Conservation (phyloP, 2,329 filamentous ascomycete genomes). For the Colletotrichum sp. region DNA sequence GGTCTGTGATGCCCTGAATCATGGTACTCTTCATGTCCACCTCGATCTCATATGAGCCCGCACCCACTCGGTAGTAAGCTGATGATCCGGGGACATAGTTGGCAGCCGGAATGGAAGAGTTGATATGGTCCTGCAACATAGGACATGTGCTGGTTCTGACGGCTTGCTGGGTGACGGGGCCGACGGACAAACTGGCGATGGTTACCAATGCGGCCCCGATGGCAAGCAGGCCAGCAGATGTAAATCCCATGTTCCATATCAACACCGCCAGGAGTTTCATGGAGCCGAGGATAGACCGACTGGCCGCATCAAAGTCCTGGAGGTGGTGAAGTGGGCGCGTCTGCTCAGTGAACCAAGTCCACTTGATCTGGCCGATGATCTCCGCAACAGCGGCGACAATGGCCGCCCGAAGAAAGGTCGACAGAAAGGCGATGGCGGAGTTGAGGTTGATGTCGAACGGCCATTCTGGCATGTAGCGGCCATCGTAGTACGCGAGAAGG, state of each 20-base stretch:
- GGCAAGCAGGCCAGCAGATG: conserved; percentile 17
- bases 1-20: conserved; percentile 31
- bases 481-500: conserved; percentile 5
- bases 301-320: conserved; percentile 34
- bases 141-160: conserved; percentile 25
- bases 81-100: conserved; percentile 21
- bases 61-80: conserved; percentile 23
- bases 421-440: conserved; percentile 23
- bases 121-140: background rate
- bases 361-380: conserved; percentile 36
- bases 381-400: conserved; percentile 31
- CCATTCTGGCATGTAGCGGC: conserved; percentile 24
- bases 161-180: conserved; percentile 35
- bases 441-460: conserved; percentile 27
- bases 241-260: conserved; percentile 7
- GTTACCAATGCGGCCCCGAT: conserved; percentile 26
- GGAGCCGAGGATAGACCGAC: conserved; percentile 31
- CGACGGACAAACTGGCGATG: conserved; percentile 31
- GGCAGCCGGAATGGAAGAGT: background rate
- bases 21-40: conserved; percentile 35
- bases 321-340: conserved; percentile 30
- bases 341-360: conserved; percentile 33
- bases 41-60: conserved; percentile 26
- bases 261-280: conserved; percentile 24
- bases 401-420: conserved; percentile 22